Base-by-base conservation (phyloP, 2,329 filamentous ascomycete species). In the Ophiostoma piceae region DNA sequence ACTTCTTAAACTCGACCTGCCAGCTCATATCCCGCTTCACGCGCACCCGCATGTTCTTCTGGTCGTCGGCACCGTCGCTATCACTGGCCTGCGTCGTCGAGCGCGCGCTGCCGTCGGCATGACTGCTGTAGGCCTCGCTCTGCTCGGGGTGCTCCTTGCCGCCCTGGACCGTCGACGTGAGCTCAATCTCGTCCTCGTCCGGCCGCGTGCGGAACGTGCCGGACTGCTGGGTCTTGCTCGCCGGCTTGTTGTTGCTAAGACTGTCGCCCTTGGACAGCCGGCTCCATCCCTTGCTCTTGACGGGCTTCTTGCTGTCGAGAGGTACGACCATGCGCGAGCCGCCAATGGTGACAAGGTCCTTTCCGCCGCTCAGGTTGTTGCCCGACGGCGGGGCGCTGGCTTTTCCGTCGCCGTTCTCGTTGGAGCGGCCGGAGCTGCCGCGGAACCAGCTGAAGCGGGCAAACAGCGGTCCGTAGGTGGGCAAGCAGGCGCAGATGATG, bases 1-100 rank as follows among this genome's bases (percentile, higher is more conserved):
- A 62, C 12, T 62, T 62, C 57, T 32, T 62, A 19, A 29, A 62
- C 26, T 62, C 57, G 57, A 62, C 57, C 57, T 62, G 57, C 57
- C 57, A 62, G 5, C 26, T 62, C 57, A 62, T 62, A 26, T 62
- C 57, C 26, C 57, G 22, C 26, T 62, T 26, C 12, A 62, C 57
- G 26, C 11, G 57, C 14, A 62, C 57, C 57, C 32, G 57, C 57
- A 62, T 62, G 57, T 35, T 62, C 26, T 32, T 62, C 5, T 14
- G 26, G 8, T 62, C 57, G 6, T 62, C 57, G 22, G 26, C 57
- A 12, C 57, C 57, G 14, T 62, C 57, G 57, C 57, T 62, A 26
- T 62, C 57, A 11, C 26, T 32, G 12, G 57, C 26, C 26, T 62
- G 57, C 26, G 57, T 62, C 9, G 51, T 57, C 51, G 51, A 62